Percentiles rank a stretch among this genome's conserved stretches.
phyloP scores from a whole-genome alignment of 495 filamentous ascomycete genomes.

The Tuber umbilicatum region DNA sequence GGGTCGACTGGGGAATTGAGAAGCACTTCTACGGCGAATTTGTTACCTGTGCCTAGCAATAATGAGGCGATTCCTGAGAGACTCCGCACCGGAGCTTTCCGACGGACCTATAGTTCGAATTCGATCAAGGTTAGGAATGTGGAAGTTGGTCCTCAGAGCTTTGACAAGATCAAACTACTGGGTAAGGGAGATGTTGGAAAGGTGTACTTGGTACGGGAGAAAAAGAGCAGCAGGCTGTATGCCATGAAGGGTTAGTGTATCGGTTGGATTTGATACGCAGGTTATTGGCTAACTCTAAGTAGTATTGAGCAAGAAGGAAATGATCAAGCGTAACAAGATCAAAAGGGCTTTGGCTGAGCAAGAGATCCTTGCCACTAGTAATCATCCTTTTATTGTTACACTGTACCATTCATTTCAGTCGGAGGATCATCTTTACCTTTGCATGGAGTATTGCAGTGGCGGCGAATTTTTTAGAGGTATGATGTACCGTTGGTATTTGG shows the following conservation, averaged over 20 bases:
- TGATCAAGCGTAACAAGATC: constrained; percentile 99
- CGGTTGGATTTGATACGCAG: not conserved
- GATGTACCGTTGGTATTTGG: constrained; percentile 19
- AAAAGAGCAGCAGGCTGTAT: constrained; percentile 90
- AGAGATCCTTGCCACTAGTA: constrained; percentile 95
- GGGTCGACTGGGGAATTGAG: constrained; percentile 28
- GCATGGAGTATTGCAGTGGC: constrained; percentile 99
- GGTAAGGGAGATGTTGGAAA: constrained; percentile 98
- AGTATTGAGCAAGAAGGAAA: constrained; percentile 99
- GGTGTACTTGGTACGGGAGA: constrained; percentile 94
- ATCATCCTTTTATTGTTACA: constrained; percentile 97
- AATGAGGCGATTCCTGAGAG: constrained; percentile 33
- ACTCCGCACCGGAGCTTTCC: constrained; percentile 57
- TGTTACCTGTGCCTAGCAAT: constrained; percentile 40
- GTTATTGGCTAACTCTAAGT: constrained; percentile 42
- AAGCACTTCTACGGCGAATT: constrained; percentile 37
- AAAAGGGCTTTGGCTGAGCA: constrained; percentile 96
- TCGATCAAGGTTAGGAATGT: constrained; percentile 97
- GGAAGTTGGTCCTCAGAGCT: constrained; percentile 89
- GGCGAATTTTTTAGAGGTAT: constrained; percentile 90
- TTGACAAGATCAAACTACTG: constrained; percentile 99
- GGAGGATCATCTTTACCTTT: constrained; percentile 94
- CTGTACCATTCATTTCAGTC: constrained; percentile 98
- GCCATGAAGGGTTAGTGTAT: constrained; percentile 84
- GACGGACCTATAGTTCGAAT: constrained; percentile 96